Conservation (phyloP, 805 yeast genomes). For the Metschnikowia picachoensis region DNA sequence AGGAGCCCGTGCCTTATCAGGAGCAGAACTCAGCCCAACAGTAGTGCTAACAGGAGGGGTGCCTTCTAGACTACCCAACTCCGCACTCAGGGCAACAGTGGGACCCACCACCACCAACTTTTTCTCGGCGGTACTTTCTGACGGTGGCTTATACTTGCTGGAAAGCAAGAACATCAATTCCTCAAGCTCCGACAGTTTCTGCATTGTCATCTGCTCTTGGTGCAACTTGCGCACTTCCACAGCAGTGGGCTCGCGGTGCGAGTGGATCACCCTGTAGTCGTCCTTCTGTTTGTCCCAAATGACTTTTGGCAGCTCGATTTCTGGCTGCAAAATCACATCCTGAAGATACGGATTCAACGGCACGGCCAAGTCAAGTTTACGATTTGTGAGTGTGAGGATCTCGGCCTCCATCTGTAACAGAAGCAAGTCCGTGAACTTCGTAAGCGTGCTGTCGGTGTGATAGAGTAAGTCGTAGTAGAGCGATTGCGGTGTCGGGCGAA, state of each 20-base stretch:
- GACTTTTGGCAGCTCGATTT: conserved; percentile 44
- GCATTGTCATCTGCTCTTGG: conserved; percentile 44
- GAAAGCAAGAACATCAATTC: conserved; percentile 67
- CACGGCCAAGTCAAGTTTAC: conserved; percentile 72
- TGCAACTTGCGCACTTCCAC: conserved; percentile 34
- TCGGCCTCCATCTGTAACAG: conserved; percentile 87
- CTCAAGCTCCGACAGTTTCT: conserved; percentile 79
- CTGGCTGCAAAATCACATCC: conserved; percentile 48
- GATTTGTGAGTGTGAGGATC: conserved; percentile 68
- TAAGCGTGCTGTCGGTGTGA: conserved; percentile 73
- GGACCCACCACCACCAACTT: conserved; percentile 38
- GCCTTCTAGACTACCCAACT: conserved; percentile 15
- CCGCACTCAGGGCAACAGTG: conserved; percentile 16
- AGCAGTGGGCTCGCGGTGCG: conserved; percentile 31
- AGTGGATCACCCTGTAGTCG: conserved; percentile 27
- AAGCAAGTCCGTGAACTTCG: conserved; percentile 72
- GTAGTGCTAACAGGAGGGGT: conserved; percentile 16
- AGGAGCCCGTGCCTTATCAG: conserved; percentile 6
- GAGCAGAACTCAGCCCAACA: conserved; percentile 1
- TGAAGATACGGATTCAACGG: conserved; percentile 63
- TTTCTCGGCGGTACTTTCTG: conserved; percentile 33
- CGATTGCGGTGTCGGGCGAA: conserved; percentile 77
- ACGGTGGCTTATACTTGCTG: conserved; percentile 35
- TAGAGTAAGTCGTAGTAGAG: conserved; percentile 80
- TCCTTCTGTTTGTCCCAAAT: conserved; percentile 35